Evolutionary conservation across 805 yeast species (phyloP), one percentile per base, ranked within the genome.

Genomic region (Millerozyma miso): DNA sequence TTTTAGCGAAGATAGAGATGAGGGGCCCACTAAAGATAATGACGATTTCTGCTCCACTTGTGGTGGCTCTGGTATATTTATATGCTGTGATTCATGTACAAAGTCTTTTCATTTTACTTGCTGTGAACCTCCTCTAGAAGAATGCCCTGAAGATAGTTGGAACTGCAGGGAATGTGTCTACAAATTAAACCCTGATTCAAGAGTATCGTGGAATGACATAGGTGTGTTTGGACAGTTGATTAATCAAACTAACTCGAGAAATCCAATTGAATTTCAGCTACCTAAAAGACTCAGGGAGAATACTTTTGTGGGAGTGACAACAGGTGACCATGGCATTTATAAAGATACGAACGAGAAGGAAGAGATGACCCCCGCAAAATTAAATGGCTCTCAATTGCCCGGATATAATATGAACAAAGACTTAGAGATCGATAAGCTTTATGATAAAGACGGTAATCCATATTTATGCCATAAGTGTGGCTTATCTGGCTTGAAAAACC

Each of bases 41-140:
- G 95, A 90, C 47, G 99, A 91, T 60, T 90, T 76, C 60, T 91
- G 99, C 57, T 71, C 86, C n/a, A 74, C 93, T 0, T 91, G 99
- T 66, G 90, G 95, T 1, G 87, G 88, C 19, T 71, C 89, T 0
- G 99, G 99, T 10, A 74, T 86, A 19, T 89, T 91, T 53, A 70
- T 91, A 18, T 93, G 98, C 63, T 91, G 99, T 65, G 99, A 91
- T 53, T 74, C 86, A 1, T 91, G 99, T 62, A 97, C 97, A 0
- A 76, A 75, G 53, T 86, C 96, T 1, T 93, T 91, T 63, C 99
- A 91, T 59, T 88, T 93, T 57, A 73, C 86, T 4, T 91, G 99
- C 60, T 77, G 91, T 46, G 85, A 87, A 54, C 98, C 98, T 2
- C 98, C 99, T 0, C 65, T 83, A 29, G 88, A 84, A 51, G 88